Conservation (phyloP, 176 grass and related monocot genomes). For the Eremochloa ophiuroides region DNA sequence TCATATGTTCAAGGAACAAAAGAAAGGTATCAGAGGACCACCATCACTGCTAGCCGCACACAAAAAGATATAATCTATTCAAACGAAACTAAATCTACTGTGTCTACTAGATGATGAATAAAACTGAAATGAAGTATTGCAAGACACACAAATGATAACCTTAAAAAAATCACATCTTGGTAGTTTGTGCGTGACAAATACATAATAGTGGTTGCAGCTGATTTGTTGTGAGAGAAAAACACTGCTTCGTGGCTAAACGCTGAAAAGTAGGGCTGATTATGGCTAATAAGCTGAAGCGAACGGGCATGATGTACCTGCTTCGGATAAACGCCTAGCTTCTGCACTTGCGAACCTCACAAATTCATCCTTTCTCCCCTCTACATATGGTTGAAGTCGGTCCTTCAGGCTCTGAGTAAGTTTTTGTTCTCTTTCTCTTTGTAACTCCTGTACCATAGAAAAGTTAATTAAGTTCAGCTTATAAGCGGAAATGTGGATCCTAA, state of each 20-base stretch:
- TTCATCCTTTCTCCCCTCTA: slow-evolving; percentile 65
- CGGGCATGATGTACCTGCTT: slow-evolving; percentile 69
- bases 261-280: too few relatives aligned
- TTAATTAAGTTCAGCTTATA: slow-evolving; percentile 14
- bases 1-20: background rate
- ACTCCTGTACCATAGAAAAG: slow-evolving; percentile 47
- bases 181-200: background rate
- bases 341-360: slow-evolving; percentile 68
- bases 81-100: background rate
- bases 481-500: background rate
- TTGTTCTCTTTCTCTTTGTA: slow-evolving; percentile 77
- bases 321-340: slow-evolving; percentile 73
- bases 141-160: too few relatives aligned
- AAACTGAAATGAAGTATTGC: slow-evolving; percentile 14
- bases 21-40: background rate
- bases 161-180: background rate
- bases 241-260: too few relatives aligned
- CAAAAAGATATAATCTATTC: background rate
- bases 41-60: background rate
- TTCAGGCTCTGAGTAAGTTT: slow-evolving; percentile 84
- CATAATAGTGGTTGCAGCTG: too few relatives aligned
- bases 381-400: slow-evolving; percentile 74
- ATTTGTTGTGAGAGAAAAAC: too few relatives aligned
- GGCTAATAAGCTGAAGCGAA: too few relatives aligned
- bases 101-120: background rate